Percentiles rank a stretch among this genome's conserved stretches.
phyloP scores from a whole-genome alignment of 345 rosid species.

The Hibiscus mutabilis region DNA sequence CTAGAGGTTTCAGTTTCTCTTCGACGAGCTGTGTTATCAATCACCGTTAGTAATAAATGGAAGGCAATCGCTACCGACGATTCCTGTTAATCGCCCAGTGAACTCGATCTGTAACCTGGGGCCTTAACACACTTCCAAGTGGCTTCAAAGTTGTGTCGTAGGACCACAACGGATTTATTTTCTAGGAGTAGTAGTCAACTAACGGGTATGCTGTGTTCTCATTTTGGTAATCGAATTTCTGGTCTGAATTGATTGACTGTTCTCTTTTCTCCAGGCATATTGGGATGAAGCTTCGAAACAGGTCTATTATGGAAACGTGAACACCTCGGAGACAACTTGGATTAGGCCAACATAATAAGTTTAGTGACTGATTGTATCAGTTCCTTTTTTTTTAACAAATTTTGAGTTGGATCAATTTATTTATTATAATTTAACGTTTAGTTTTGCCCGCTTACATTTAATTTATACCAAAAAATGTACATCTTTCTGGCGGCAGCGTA shows the following conservation, averaged over 20 bases:
- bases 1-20: no score
- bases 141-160: neutral
- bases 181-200: neutral
- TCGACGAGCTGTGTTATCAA: no score
- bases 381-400: neutral
- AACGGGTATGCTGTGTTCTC: neutral
- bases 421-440: neutral
- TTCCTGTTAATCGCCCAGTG: no score
- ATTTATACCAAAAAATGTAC: neutral
- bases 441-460: neutral
- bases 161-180: neutral
- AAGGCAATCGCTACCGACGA: no score
- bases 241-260: no score
- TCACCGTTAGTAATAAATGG: no score
- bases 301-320: conserved; percentile 52
- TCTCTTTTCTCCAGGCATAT: conserved; percentile 30
- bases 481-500: neutral
- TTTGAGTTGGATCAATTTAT: neutral
- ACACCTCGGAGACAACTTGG: conserved; percentile 63
- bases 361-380: neutral
- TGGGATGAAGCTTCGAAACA: conserved; percentile 56
- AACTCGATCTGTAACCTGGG: no score
- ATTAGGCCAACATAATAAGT: conserved; percentile 37
- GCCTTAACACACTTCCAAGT: neutral
- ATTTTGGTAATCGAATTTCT: neutral